phyloP scores from a whole-genome alignment of 768 basidiomycete species.

The Leccinum olivaceopallidum region DNA sequence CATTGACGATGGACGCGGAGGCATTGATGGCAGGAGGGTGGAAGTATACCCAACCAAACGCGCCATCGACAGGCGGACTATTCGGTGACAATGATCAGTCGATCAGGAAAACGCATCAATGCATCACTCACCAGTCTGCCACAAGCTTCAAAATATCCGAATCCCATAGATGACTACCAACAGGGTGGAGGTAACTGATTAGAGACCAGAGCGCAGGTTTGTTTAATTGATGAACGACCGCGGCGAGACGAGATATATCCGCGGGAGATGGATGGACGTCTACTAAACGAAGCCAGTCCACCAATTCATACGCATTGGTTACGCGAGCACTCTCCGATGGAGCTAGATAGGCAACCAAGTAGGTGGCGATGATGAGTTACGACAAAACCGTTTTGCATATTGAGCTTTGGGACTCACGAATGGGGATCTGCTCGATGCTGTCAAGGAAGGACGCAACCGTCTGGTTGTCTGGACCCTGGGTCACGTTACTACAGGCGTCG shows the following conservation, averaged over 20 bases:
- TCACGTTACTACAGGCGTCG: not conserved
- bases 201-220: constrained; percentile 45
- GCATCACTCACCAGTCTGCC: constrained; percentile 29
- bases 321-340: constrained; percentile 35
- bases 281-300: constrained; percentile 63
- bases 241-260: constrained; percentile 44
- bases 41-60: constrained; percentile 50
- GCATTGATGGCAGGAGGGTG: constrained; percentile 15
- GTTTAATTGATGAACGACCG: constrained; percentile 43
- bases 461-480: constrained; percentile 1
- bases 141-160: constrained; percentile 19
- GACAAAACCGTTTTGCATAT: not conserved
- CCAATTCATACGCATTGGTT: constrained; percentile 50
- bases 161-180: constrained; percentile 42
- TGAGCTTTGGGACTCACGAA: constrained; percentile 42
- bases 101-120: not conserved
- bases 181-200: constrained; percentile 45
- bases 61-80: constrained; percentile 15
- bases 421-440: constrained; percentile 41
- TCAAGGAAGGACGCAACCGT: constrained; percentile 45
- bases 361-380: not conserved
- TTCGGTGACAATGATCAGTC: not conserved
- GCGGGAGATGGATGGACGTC: constrained; percentile 33
- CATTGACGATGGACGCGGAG: too few relatives aligned
- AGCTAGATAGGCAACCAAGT: constrained; percentile 33